Percentiles rank a stretch among this genome's conserved stretches.
Evolutionary conservation across 1,284 basidiomycete genomes (phyloP).

Genomic region (Ceratorhiza oryzae-sativae): DNA sequence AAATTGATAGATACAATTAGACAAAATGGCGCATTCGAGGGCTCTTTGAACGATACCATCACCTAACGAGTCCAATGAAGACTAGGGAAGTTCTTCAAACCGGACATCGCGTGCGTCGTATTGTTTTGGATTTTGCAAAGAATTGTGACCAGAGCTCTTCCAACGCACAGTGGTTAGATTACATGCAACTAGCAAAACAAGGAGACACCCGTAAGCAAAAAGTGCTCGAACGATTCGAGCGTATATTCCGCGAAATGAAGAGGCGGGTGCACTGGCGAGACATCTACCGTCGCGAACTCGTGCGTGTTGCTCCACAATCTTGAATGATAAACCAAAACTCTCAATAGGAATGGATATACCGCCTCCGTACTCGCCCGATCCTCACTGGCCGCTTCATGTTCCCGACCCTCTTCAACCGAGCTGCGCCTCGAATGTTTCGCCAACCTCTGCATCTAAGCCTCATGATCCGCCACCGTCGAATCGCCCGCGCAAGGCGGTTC

Average conservation of each 20-base stretch:
- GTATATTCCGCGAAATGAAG: conserved; percentile 60
- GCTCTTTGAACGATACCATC: conserved; percentile 62
- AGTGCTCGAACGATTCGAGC: conserved; percentile 63
- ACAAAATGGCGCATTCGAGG: conserved; percentile 63
- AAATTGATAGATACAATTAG: conserved; percentile 51
- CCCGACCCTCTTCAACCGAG: conserved; percentile 65
- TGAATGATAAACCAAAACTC: neutral
- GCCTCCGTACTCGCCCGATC: conserved; percentile 63
- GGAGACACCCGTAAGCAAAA: conserved; percentile 59
- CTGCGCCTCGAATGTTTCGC: conserved; percentile 77
- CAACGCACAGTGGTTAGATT: conserved; percentile 67
- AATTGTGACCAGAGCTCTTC: no score
- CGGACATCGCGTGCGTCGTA: conserved; percentile 60
- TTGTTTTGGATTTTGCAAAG: neutral
- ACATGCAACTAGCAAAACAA: conserved; percentile 59
- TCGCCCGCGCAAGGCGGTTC: conserved; percentile 59
- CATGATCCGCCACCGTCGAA: conserved; percentile 70
- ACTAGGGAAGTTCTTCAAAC: conserved; percentile 58
- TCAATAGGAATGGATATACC: conserved; percentile 59
- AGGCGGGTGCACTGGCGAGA: conserved; percentile 59
- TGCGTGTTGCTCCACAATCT: conserved; percentile 47
- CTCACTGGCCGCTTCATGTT: conserved; percentile 72
- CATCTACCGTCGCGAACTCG: conserved; percentile 60
- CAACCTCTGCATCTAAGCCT: conserved; percentile 72
- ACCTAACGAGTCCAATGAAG: conserved; percentile 58